phyloP scores from a whole-genome alignment of 805 yeast genomes.

The Torulaspora franciscae region DNA sequence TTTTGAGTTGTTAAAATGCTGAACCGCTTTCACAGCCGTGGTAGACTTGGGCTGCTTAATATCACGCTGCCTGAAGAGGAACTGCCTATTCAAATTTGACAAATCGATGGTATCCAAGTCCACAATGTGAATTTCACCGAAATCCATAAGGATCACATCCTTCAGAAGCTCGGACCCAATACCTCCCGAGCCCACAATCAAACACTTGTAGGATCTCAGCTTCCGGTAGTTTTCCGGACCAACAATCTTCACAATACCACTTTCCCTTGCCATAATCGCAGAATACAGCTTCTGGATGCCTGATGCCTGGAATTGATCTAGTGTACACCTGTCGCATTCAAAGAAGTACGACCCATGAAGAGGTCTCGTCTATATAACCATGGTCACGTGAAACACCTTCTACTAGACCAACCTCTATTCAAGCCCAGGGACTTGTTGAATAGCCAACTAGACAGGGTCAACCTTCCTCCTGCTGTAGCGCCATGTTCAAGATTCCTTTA shows the following conservation, averaged over 20 bases:
- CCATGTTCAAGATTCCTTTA: too few relatives aligned
- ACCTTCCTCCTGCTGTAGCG: too few relatives aligned
- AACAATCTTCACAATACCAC: constrained; percentile 24
- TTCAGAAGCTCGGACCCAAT: constrained; percentile 90
- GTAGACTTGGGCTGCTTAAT: constrained; percentile 82
- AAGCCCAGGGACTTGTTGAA: too few relatives aligned
- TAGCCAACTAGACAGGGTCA: too few relatives aligned
- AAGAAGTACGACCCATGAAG: neutral
- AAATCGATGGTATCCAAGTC: constrained; percentile 94
- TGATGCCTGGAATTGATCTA: neutral
- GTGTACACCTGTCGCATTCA: too few relatives aligned
- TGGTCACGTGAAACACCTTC: too few relatives aligned
- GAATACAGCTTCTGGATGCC: neutral
- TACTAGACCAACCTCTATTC: too few relatives aligned
- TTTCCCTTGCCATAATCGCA: constrained; percentile 21
- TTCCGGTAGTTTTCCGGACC: constrained; percentile 27
- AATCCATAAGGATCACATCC: constrained; percentile 70
- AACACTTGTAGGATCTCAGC: constrained; percentile 46
- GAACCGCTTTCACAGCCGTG: constrained; percentile 81
- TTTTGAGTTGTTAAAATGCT: constrained; percentile 59
- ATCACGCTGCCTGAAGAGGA: constrained; percentile 82
- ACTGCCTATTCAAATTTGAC: constrained; percentile 89
- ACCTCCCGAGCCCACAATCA: constrained; percentile 94
- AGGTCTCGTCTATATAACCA: too few relatives aligned
- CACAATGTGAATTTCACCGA: constrained; percentile 84